phyloP scores from a whole-genome alignment of 345 rosid species.

The Isatis tinctoria region DNA sequence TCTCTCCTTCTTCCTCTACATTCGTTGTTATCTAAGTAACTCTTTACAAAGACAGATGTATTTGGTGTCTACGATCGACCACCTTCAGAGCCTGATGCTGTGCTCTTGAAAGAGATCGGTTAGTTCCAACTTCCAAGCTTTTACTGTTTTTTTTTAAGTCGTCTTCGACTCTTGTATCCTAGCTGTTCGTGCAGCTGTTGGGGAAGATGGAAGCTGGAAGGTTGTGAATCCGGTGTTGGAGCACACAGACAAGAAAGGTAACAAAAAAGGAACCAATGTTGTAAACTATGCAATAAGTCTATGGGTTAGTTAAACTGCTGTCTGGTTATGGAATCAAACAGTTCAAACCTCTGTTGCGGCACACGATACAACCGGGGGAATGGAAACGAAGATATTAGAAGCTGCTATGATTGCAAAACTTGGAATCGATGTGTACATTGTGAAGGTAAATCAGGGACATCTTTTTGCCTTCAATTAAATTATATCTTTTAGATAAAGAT shows the following conservation, averaged over 20 bases:
- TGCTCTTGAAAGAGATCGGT: constrained; percentile 86
- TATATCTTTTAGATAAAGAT: too few relatives aligned
- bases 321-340: constrained; percentile 28
- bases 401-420: constrained; percentile 91
- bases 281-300: background rate
- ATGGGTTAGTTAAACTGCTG: background rate
- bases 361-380: constrained; percentile 95
- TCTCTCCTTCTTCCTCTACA: background rate
- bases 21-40: constrained; percentile 39
- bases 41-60: constrained; percentile 68
- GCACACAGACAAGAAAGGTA: constrained; percentile 51
- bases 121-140: constrained; percentile 30
- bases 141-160: background rate
- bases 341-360: constrained; percentile 79
- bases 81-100: constrained; percentile 66
- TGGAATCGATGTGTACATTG: constrained; percentile 86
- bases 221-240: constrained; percentile 53
- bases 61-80: constrained; percentile 86
- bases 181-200: constrained; percentile 48
- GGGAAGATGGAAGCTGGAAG: constrained; percentile 75
- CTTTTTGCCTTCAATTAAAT: background rate
- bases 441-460: constrained; percentile 44
- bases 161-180: background rate
- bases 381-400: constrained; percentile 82
- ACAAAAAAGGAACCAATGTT: background rate